phyloP scores from a whole-genome alignment of 139 green algal species.

The Micractinium sp. region DNA sequence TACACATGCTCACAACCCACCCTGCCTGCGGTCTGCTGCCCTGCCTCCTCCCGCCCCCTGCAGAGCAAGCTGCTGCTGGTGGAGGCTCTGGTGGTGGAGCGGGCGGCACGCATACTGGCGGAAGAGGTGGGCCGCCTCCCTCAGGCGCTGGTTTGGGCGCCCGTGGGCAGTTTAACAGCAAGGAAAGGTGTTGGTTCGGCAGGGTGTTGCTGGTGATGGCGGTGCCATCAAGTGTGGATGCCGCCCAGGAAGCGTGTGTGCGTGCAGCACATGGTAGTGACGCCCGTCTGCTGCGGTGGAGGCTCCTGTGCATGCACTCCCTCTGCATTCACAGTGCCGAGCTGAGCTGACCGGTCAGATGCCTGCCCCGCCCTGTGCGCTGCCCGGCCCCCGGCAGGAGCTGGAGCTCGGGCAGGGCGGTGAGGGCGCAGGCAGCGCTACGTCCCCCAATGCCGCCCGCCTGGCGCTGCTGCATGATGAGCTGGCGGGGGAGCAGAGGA shows the following conservation, averaged over 20 bases:
- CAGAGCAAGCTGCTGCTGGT: conserved; percentile 24
- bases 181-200: too few relatives aligned
- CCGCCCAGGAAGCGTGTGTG: neutral
- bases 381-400: neutral
- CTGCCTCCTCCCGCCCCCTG: neutral
- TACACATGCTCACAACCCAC: neutral
- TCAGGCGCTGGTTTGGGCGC: too few relatives aligned
- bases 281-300: neutral
- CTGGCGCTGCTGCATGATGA: conserved; percentile 36
- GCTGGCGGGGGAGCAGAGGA: conserved; percentile 19
- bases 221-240: neutral
- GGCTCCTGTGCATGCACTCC: neutral
- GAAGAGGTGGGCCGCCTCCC: conserved; percentile 7
- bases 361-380: neutral
- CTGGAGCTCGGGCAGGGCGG: neutral
- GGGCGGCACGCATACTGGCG: conserved; percentile 36
- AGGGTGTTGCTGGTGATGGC: too few relatives aligned
- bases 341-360: neutral
- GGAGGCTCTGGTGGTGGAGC: conserved; percentile 34
- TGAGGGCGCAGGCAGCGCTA: neutral
- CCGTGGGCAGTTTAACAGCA: too few relatives aligned
- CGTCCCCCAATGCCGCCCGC: neutral
- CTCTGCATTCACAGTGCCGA: neutral
- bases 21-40: neutral
- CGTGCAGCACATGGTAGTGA: neutral